Conservation (phyloP, 169 alveolate species). For the Plasmodium malariae region DNA sequence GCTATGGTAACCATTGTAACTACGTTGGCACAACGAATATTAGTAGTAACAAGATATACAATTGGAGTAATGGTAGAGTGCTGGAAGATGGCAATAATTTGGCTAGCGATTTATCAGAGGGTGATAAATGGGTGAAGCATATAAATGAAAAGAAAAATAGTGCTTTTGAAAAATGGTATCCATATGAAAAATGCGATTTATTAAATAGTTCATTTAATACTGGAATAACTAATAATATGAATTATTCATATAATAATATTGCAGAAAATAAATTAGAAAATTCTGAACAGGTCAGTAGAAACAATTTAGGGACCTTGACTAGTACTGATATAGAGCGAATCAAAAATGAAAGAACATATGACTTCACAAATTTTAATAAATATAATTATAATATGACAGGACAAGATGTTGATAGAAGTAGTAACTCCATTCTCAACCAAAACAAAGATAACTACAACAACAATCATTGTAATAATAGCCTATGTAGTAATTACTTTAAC, state of each 20-base stretch:
- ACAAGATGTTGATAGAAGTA: too few relatives aligned
- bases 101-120: neutral
- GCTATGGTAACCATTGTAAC: too few relatives aligned
- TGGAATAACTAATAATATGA: neutral
- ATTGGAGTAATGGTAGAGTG: too few relatives aligned
- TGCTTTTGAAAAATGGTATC: neutral
- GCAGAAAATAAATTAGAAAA: neutral
- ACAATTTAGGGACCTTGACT: neutral
- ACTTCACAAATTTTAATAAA: neutral
- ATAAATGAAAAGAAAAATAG: neutral
- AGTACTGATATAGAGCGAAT: neutral
- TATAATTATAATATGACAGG: too few relatives aligned
- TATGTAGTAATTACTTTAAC: too few relatives aligned
- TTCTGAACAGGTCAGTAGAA: neutral
- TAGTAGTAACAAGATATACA: too few relatives aligned
- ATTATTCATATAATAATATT: neutral
- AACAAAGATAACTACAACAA: too few relatives aligned
- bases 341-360: neutral
- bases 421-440: too few relatives aligned
- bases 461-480: too few relatives aligned
- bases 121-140: neutral
- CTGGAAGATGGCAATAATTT: neutral
- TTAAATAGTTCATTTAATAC: neutral
- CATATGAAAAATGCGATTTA: neutral
- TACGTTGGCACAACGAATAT: too few relatives aligned